Evolutionary conservation across 345 rosid species (phyloP), one percentile per base, ranked within the genome.

Genomic region (rapeseed (Brassica napus)): DNA sequence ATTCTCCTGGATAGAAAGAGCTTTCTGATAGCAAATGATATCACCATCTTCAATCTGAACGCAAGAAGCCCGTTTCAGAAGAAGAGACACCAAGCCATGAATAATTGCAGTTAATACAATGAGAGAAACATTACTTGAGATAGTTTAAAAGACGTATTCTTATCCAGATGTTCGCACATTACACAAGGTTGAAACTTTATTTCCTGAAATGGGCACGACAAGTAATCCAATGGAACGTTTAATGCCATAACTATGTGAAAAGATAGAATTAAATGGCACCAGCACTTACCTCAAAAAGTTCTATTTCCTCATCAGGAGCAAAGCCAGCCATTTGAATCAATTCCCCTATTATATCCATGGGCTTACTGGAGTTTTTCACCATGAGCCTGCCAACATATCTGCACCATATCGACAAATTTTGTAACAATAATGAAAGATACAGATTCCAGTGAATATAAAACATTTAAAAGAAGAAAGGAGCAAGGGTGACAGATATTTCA

Each of bases 21-120:
- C 69, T 83, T 91, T 95, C 86, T 95, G 99, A 86, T 87, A 95
- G 87, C 98, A 95, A 66, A 95, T 89, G 70, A 95, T 90, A 76
- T 95, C 99, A 61, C 99, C 98, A 83, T 95, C 99, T 88, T 93
- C 98, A 78, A 93, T 84, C 96, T 90, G 87, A 76, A 82, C 58
- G 39, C 10, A 59, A 80, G 61, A 60, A 65, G n/a, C 35, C n/a
- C 42, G 52, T 73, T 69, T 74, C 21, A 70, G 32, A 39, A 16
- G 34, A 12, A 10, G 68, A 32, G 39, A 72, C 55, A 61, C 32
- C 44, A 77, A 62, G 67, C 64, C 54, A 18, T 26, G 61, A 69
- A 32, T 44, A 26, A 28, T 59, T 16, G 61, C 11, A 77, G 60
- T 57, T 26, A 21, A 78, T n/a, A 64, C 39, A 65, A 80, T 64